Conservation (phyloP, 306 rosid species). For the Citrullus amarus region DNA sequence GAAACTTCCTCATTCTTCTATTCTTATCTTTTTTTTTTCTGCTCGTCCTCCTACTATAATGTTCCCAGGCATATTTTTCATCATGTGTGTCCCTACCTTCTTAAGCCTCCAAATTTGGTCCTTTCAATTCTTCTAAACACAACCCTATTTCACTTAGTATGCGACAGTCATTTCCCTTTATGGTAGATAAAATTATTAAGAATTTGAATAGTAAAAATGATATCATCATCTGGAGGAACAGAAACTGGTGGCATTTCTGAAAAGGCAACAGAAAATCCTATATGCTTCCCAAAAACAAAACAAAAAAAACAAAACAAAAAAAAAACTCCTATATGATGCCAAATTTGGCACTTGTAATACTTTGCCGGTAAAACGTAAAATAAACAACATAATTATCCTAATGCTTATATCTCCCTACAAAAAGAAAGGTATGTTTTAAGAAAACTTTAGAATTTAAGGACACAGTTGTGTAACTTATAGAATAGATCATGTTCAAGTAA, state of each 20-base stretch:
- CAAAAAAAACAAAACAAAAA: too few relatives aligned
- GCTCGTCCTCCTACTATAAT: too few relatives aligned
- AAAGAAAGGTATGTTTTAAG: not conserved
- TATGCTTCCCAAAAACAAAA: too few relatives aligned
- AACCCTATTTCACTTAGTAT: not conserved
- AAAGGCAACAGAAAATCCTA: not conserved
- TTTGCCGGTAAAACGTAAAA: not conserved
- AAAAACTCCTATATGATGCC: not conserved
- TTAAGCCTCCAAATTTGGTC: not conserved
- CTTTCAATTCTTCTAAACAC: not conserved
- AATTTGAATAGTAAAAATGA: not conserved
- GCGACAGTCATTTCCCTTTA: not conserved
- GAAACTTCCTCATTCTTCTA: too few relatives aligned
- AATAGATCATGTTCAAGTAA: too few relatives aligned
- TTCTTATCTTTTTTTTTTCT: too few relatives aligned
- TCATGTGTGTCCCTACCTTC: not conserved
- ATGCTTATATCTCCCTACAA: not conserved
- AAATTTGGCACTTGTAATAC: not conserved
- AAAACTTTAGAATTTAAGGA: too few relatives aligned
- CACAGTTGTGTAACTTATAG: too few relatives aligned
- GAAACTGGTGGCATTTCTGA: not conserved
- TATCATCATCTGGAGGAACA: not conserved
- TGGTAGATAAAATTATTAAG: not conserved
- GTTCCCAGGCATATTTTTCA: too few relatives aligned
- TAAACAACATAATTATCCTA: not conserved